A percentile compares a stretch with the other conserved stretches of the same genome.
Conservation (phyloP, 2,329 filamentous ascomycete genomes). For the Zalaria sp. region DNA sequence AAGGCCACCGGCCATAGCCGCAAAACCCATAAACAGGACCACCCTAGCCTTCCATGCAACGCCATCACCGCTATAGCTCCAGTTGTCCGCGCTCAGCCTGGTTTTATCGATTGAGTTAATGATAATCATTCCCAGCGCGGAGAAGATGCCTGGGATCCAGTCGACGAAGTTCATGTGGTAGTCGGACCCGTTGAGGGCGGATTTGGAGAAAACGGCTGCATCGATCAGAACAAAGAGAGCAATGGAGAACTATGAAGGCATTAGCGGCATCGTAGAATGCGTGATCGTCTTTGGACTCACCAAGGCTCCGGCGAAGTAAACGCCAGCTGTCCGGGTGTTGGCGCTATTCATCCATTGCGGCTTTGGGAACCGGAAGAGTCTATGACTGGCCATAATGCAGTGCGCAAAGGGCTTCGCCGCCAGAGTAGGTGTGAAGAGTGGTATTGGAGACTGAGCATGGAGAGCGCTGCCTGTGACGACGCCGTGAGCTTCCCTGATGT, state of each 20-base stretch:
- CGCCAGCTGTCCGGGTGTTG: conserved; percentile 47
- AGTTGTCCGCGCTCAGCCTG: conserved; percentile 47
- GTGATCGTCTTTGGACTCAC: conserved; percentile 28
- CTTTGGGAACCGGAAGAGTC: conserved; percentile 53
- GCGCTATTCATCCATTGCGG: conserved; percentile 54
- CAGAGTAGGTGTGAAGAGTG: not conserved
- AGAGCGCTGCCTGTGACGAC: not conserved
- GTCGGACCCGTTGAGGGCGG: conserved; percentile 43
- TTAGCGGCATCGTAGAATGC: not conserved
- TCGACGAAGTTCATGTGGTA: conserved; percentile 57
- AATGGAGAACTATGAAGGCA: conserved; percentile 43
- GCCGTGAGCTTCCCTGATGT: conserved; percentile 9
- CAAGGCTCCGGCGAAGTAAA: conserved; percentile 52
- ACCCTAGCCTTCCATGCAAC: conserved; percentile 58
- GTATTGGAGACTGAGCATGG: not conserved
- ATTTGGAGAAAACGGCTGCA: conserved; percentile 49
- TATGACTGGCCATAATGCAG: conserved; percentile 32
- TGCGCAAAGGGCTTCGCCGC: not conserved
- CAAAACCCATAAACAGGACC: conserved; percentile 56
- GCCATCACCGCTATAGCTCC: conserved; percentile 49
- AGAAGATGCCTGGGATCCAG: conserved; percentile 60
- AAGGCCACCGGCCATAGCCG: conserved; percentile 52
- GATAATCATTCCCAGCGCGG: conserved; percentile 54
- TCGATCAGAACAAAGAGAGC: conserved; percentile 59
- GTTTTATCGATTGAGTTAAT: conserved; percentile 62